Percentiles rank a stretch among this genome's conserved stretches.
Conservation (phyloP, 371 early-diverging fungal genomes). For the Saksenaea oblongispora region DNA sequence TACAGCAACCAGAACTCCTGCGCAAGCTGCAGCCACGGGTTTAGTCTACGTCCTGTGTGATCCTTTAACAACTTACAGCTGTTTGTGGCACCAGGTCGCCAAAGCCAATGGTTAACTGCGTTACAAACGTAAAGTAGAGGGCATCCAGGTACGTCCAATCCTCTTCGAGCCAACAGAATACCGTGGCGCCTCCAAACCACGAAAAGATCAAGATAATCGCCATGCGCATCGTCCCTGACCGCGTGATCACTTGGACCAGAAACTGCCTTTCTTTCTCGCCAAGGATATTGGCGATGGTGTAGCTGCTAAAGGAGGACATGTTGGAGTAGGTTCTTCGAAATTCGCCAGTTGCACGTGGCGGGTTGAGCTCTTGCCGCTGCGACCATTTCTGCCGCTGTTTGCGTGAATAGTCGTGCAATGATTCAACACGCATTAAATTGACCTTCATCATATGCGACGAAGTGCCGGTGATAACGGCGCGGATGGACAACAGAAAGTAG, state of each 20-base stretch:
- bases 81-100: conserved; percentile 28
- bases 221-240: conserved; percentile 19
- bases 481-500: conserved; percentile 24
- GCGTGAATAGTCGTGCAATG: conserved; percentile 14
- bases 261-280: conserved; percentile 19
- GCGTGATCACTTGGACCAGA: conserved; percentile 22
- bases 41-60: background rate
- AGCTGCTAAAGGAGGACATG: conserved; percentile 12
- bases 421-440: conserved; percentile 23
- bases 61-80: conserved; percentile 12
- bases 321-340: conserved; percentile 10
- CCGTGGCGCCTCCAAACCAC: conserved; percentile 25
- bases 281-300: conserved; percentile 12
- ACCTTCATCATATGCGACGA: conserved; percentile 23
- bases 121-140: conserved; percentile 20
- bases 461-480: conserved; percentile 19
- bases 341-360: background rate
- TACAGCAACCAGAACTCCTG: conserved; percentile 29
- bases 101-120: conserved; percentile 27
- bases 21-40: conserved; percentile 10
- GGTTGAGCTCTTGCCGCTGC: background rate
- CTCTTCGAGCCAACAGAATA: conserved; percentile 17
- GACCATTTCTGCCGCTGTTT: conserved; percentile 19
- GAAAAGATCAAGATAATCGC: conserved; percentile 8
- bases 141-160: conserved; percentile 24